Base-by-base conservation (phyloP, 108 stramenopile species). In the Mayamaea pseudoterrestris region DNA sequence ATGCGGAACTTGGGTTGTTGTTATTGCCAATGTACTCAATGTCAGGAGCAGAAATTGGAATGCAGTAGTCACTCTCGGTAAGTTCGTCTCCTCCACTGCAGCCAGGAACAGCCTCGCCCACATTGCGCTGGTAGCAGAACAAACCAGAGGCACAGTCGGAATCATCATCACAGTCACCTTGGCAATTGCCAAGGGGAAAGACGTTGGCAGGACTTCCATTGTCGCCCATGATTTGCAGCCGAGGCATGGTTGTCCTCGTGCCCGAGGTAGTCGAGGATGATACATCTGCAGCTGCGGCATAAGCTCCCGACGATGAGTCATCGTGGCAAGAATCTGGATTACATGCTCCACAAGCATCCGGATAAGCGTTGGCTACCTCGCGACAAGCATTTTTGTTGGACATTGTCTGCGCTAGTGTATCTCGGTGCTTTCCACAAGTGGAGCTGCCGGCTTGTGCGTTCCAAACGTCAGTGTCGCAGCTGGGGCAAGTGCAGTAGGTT, bases 121-220 rank as follows among this genome's bases (percentile, higher is more conserved):
- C 60, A 44, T 30, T 50, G 35, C 71, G 37, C 17, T 63, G 65
- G 21, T 53, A 61, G 43, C 71, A 72, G 22, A 34, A 28, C 20
- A 72, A 26, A 23, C 53, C 51, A 20, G 28, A 25, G 1, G 39
- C 60, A 50, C 71, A 72, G 34, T 72, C 61, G 14, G 14, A n/a
- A 41, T 67, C 66, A 5, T 42, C 28, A 34, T 72, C 71, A 30
- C 71, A 72, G 40, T 72, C 71, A 22, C 65, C 66, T 35, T 62
- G 31, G 32, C 71, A 72, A 18, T 50, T 42, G 9, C 24, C 48
- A 8, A 70, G 40, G 37, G 69, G 73, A n/a, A 47, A 47, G 11
- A 8, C 32, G 24, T 25, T 22, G n/a, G 21, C 5, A 26, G 16
- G 22, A 14, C 20, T 5, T n/a, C 44, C 3, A 21, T 16, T 44